Evolutionary conservation across 1,284 basidiomycete species (phyloP).

Genomic region (Clitocybe nebularis): DNA sequence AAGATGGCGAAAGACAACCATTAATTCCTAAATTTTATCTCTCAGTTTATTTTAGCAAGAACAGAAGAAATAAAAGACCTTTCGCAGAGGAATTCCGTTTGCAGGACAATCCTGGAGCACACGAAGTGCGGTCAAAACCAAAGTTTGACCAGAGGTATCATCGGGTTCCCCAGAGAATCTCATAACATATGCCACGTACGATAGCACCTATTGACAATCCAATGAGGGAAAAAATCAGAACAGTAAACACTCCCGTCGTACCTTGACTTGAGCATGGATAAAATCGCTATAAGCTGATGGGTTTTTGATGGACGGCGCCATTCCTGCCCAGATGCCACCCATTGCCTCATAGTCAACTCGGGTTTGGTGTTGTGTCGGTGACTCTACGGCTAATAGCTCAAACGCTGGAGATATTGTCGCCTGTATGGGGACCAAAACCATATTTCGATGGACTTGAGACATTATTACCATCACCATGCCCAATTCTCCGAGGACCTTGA

Average conservation of each 20-base stretch:
- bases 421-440: slow-evolving; percentile 70
- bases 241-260: slow-evolving; percentile 29
- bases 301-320: slow-evolving; percentile 78
- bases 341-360: slow-evolving; percentile 78
- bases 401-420: slow-evolving; percentile 76
- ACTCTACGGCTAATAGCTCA: slow-evolving; percentile 74
- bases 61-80: slow-evolving; percentile 37
- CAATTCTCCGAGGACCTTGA: slow-evolving; percentile 95
- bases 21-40: slow-evolving; percentile 72
- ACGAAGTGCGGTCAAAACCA: slow-evolving; percentile 81
- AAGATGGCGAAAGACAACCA: slow-evolving; percentile 92
- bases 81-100: slow-evolving; percentile 79
- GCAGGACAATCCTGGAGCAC: slow-evolving; percentile 93
- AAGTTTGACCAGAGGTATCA: slow-evolving; percentile 76
- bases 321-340: slow-evolving; percentile 83
- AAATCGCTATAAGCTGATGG: slow-evolving; percentile 82
- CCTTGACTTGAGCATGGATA: slow-evolving; percentile 92
- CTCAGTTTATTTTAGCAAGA: no score
- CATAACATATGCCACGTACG: slow-evolving; percentile 90
- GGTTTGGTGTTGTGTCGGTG: slow-evolving; percentile 84
- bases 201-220: slow-evolving; percentile 66
- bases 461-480: slow-evolving; percentile 92
- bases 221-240: slow-evolving; percentile 8
- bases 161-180: slow-evolving; percentile 69
- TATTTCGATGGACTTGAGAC: slow-evolving; percentile 75